Base-by-base conservation (phyloP, 2,329 filamentous ascomycete genomes). In the Claviceps sp. region DNA sequence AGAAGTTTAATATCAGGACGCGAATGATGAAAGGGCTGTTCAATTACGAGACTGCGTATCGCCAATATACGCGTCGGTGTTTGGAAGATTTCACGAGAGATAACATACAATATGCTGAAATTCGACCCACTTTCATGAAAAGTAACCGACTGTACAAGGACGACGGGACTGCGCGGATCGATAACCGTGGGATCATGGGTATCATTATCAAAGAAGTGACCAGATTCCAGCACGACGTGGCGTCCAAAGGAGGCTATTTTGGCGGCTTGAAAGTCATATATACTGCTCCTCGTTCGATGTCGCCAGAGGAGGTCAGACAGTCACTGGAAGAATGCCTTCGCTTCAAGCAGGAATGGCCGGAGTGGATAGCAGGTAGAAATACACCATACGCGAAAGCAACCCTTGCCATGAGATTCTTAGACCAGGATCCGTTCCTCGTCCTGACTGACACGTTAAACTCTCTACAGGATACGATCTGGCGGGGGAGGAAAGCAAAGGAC, bases 11-110 rank as follows among this genome's bases (percentile, higher is more conserved):
- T 56, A 74, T 76, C 48, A 74, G 82, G 4, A 87, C 84, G 3
- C 74, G 81, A 48, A 83, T 84, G 69, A 85, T 87, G 75, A 87
- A 87, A 61, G 84, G 84, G 0, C 69, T 87, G 0, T 76, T 86
- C 59, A 84, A 83, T 61, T 86, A 86, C 58, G 75, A 80, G 60
- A 72, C 70, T 3, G 80, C 81, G 3, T 86, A 81, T 60, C 69
- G 70, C 47, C 70, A 67, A 62, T 87, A 87, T 58, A 84, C 82
- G 2, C 67, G 70, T 10, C 62, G 68, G 3, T 80, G 78, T 19
- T 76, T 86, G 11, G 68, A 81, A 53, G 76, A 80, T 54, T 81
- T 87, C 62, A 74, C 80, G 22, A 60, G 70, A 5, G 82, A 87
- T 60, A 78, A 78, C 44, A 81, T 87, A 56, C 82, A 84, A 65